Evolutionary conservation across 192 early-diverging fungal species (phyloP), one percentile per base, ranked within the genome.

Genomic region (Dissophora globulifera): DNA sequence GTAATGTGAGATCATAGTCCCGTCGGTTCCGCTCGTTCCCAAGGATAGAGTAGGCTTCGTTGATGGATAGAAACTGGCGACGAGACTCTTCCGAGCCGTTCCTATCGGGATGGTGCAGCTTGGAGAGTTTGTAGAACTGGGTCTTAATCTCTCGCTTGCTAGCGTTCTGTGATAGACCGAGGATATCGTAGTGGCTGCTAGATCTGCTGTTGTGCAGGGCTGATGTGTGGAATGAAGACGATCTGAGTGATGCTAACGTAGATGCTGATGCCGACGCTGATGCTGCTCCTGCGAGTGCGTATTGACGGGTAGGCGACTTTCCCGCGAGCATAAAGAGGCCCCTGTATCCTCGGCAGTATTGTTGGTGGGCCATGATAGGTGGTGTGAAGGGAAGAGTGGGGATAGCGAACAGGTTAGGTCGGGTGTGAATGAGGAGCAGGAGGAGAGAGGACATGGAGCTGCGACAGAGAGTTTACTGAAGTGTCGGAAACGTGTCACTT

Each of bases 41-140:
- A 30, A 97, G 74, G 2, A 92, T 68, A 2, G 92, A 90, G 81
- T 97, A 96, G 0, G 96, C 94, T 60, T 96, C 93, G 78, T 86
- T 94, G 43, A 97, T 91, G 58, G 87, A 78, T 16, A 96, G 63
- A 63, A 97, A 97, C 54, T 82, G 71, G 10, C 75, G 35, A 41
- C 91, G 87, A 1, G 94, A 93, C 25, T 81, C 84, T 49, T 91
- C 81, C 32, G 91, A 83, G 2, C 76, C 84, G 70, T 94, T 94
- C 25, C 84, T 80, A 60, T 95, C 95, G 1, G 95, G 94, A 62
- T 95, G 93, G 83, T 91, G 92, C 55, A 85, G 67, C 84, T 92
- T 95, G 16, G 89, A 91, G 19, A 94, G 79, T 50, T 84, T 84
- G 63, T 93, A 94, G 67, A 88, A 94, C 30, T 88, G 82, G 1